Conservation (phyloP, 1,284 basidiomycete genomes). For the Quambalaria eucalypti region DNA sequence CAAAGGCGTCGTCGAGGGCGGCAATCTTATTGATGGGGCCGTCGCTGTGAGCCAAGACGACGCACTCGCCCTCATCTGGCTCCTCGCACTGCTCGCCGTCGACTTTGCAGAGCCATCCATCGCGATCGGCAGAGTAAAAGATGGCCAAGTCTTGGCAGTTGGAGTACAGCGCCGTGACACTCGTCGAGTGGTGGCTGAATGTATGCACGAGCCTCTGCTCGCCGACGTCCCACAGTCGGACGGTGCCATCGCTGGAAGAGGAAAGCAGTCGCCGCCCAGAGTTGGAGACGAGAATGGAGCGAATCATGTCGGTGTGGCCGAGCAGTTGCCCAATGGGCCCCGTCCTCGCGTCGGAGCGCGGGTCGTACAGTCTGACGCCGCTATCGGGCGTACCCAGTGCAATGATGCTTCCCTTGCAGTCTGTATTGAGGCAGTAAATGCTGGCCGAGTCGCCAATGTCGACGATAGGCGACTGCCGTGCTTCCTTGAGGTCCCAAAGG, state of each 20-base stretch:
- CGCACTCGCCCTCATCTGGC: constrained; percentile 76
- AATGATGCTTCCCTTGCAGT: constrained; percentile 68
- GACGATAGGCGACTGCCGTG: constrained; percentile 31
- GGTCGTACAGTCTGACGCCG: constrained; percentile 85
- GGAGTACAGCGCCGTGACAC: constrained; percentile 87
- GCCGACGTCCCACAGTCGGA: constrained; percentile 87
- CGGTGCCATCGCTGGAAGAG: constrained; percentile 54
- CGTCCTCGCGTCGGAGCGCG: constrained; percentile 51
- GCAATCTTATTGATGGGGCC: constrained; percentile 65
- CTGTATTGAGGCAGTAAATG: constrained; percentile 47
- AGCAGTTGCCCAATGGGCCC: constrained; percentile 26
- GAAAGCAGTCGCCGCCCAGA: constrained; percentile 64
- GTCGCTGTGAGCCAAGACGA: constrained; percentile 54
- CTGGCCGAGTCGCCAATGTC: constrained; percentile 13
- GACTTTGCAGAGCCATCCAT: constrained; percentile 77
- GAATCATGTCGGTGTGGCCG: constrained; percentile 93
- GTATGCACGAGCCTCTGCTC: constrained; percentile 85
- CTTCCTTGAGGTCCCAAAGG: constrained; percentile 60
- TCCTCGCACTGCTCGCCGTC: constrained; percentile 75
- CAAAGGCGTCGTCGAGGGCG: constrained; percentile 69
- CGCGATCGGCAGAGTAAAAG: constrained; percentile 92
- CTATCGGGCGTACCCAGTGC: constrained; percentile 85
- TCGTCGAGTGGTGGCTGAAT: constrained; percentile 88
- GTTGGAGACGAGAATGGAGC: constrained; percentile 75
- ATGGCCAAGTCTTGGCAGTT: constrained; percentile 76